Evolutionary conservation across 2,329 filamentous ascomycete species (phyloP).

Genomic region (Colletotrichum spaethianum): DNA sequence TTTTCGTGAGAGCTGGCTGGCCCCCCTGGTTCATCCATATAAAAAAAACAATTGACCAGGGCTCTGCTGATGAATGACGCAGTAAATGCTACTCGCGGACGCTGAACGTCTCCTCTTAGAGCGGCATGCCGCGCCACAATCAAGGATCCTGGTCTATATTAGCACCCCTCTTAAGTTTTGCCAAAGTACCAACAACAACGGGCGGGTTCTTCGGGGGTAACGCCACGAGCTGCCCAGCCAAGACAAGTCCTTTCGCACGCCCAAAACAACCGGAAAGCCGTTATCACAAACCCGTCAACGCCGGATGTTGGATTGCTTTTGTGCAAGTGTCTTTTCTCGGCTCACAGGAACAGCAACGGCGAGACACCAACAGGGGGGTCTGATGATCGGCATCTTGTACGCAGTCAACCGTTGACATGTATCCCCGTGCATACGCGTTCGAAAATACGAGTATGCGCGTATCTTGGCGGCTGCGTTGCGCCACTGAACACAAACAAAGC

Average conservation of each 20-base stretch:
- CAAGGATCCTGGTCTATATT: slow-evolving; percentile 33
- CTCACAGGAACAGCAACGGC: slow-evolving; percentile 18
- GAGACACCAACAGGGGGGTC: slow-evolving; percentile 10
- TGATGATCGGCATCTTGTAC: slow-evolving; percentile 16
- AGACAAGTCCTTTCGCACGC: slow-evolving; percentile 1
- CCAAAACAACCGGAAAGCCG: slow-evolving; percentile 4
- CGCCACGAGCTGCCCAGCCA: slow-evolving; percentile 15
- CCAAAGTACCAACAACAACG: slow-evolving; percentile 7
- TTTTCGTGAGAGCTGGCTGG: slow-evolving; percentile 17
- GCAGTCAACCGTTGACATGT: slow-evolving; percentile 7
- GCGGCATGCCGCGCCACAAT: slow-evolving; percentile 31
- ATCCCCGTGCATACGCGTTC: neutral
- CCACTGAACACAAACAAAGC: slow-evolving; percentile 9
- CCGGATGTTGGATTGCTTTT: neutral
- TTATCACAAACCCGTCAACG: slow-evolving; percentile 20
- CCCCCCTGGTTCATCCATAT: slow-evolving; percentile 21
- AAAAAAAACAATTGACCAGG: slow-evolving; percentile 25
- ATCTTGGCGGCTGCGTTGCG: neutral
- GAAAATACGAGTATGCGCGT: slow-evolving; percentile 34
- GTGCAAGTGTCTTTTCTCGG: neutral
- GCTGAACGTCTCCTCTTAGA: slow-evolving; percentile 13
- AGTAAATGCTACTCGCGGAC: slow-evolving; percentile 20
- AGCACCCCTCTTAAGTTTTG: neutral
- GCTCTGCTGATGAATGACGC: slow-evolving; percentile 32
- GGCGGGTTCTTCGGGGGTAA: slow-evolving; percentile 32